A percentile compares a stretch with the other conserved stretches of the same genome.
phyloP scores from a whole-genome alignment of 352 stramenopile species.

The Phytopythium litorale region DNA sequence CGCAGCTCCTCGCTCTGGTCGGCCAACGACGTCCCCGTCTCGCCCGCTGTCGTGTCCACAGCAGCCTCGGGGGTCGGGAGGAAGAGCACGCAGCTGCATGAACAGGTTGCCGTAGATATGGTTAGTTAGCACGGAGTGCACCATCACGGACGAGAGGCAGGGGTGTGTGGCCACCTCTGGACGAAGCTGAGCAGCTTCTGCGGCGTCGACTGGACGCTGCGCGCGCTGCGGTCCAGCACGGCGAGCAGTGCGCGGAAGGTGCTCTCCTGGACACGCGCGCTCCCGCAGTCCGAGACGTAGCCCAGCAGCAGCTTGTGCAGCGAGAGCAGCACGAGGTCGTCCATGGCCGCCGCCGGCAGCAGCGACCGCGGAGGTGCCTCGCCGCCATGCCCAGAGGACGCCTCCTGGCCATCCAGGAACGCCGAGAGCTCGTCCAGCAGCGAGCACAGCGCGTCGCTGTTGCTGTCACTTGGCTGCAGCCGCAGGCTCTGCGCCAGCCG shows the following conservation, averaged over 20 bases:
- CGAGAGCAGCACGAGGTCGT: conserved; percentile 65
- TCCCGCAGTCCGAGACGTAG: conserved; percentile 18
- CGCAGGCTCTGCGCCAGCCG: conserved; percentile 61
- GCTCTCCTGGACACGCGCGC: conserved; percentile 21
- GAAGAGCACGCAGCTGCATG: conserved; percentile 40
- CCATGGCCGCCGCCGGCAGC: conserved; percentile 27
- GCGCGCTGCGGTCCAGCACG: conserved; percentile 9
- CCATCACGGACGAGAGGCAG: background rate
- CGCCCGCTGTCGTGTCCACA: background rate
- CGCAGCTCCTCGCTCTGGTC: conserved; percentile 60
- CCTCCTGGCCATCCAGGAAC: conserved; percentile 26
- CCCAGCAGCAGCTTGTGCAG: conserved; percentile 51
- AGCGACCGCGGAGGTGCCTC: conserved; percentile 11
- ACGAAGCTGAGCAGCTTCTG: conserved; percentile 35
- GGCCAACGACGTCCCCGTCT: background rate
- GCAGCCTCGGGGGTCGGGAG: conserved; percentile 37
- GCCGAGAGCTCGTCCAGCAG: conserved; percentile 24
- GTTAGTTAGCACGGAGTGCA: background rate
- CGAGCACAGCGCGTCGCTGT: conserved; percentile 14
- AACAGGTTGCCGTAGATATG: background rate
- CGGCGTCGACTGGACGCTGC: conserved; percentile 10
- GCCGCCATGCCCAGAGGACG: background rate
- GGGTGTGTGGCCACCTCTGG: conserved; percentile 24
- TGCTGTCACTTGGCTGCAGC: conserved; percentile 13
- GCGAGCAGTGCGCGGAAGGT: conserved; percentile 17